Conservation (phyloP, 177 flowering plant genomes). For the Vitis hybrid region DNA sequence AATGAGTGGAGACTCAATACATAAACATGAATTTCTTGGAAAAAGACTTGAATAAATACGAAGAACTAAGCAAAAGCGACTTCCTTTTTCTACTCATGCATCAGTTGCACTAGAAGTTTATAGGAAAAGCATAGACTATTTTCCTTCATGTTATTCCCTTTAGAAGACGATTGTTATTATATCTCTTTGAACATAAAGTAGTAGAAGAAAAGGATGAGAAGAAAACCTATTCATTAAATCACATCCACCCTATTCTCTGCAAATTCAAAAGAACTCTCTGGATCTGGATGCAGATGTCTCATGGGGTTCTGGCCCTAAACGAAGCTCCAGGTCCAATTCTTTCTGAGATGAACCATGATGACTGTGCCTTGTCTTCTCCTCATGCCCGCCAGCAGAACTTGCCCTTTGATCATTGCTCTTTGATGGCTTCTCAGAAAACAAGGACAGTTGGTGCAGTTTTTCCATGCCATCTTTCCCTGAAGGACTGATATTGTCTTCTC, state of each 20-base stretch:
- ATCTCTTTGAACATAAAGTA: too few species aligned
- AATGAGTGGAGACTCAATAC: too few species aligned
- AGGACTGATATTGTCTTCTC: too few species aligned
- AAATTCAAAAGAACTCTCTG: constrained; percentile 6
- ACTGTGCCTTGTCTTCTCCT: constrained; percentile 1
- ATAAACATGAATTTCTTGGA: too few species aligned
- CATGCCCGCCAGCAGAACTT: not conserved
- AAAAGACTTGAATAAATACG: too few species aligned
- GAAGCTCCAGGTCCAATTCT: constrained; percentile 43
- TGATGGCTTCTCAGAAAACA: constrained; percentile 14
- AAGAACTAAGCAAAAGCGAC: too few species aligned
- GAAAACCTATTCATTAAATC: not conserved
- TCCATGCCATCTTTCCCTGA: not conserved
- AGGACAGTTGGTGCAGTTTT: constrained; percentile 12
- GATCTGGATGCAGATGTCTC: not conserved
- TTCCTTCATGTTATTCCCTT: too few species aligned
- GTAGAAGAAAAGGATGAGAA: not conserved
- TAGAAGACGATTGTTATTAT: too few species aligned
- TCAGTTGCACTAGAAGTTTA: too few species aligned
- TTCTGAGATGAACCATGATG: not conserved
- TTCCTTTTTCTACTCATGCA: too few species aligned
- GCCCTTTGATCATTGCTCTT: not conserved
- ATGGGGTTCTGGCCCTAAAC: constrained; percentile 37
- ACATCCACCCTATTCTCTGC: too few species aligned
- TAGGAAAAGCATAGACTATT: too few species aligned